Conservation (phyloP, 2,329 filamentous ascomycete species). For the Coniosporium tulheliwenetii region DNA sequence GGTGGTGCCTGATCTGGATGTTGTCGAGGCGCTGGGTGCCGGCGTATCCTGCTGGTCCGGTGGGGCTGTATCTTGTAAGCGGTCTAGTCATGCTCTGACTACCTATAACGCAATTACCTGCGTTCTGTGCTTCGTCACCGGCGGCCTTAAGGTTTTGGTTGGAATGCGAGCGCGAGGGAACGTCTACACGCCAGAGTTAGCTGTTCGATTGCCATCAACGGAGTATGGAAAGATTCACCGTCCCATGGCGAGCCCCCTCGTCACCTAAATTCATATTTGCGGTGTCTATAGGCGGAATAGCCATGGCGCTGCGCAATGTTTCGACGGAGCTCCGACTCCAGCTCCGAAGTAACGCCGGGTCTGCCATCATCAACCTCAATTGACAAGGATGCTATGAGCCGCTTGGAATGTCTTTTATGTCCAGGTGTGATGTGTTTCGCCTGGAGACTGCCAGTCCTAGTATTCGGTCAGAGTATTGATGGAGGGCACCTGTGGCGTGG, state of each 20-base stretch:
- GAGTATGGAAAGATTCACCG: conserved; percentile 6
- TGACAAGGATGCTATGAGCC: too few relatives aligned
- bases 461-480: too few relatives aligned
- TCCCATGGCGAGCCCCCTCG: conserved; percentile 16
- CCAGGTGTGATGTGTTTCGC: too few relatives aligned
- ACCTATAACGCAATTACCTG: not conserved
- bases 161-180: conserved; percentile 28
- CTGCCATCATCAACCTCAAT: too few relatives aligned
- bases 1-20: conserved; percentile 7
- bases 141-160: conserved; percentile 23
- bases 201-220: not conserved
- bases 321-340: not conserved
- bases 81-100: too few relatives aligned
- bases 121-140: conserved; percentile 14
- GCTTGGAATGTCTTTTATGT: too few relatives aligned
- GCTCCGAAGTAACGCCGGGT: too few relatives aligned
- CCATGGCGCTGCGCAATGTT: not conserved
- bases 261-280: conserved; percentile 4
- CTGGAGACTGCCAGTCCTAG: too few relatives aligned
- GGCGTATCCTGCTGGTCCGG: conserved; percentile 2
- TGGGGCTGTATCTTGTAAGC: not conserved
- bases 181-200: conserved; percentile 19
- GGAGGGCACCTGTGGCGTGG: too few relatives aligned
- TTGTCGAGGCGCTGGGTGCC: conserved; percentile 1
- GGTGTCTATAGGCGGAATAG: not conserved